These are phyloP conservation scores for Zygoascus meyerae DNA, from an alignment of 1,139 yeast species.

Conservation along the genomic window DNA sequence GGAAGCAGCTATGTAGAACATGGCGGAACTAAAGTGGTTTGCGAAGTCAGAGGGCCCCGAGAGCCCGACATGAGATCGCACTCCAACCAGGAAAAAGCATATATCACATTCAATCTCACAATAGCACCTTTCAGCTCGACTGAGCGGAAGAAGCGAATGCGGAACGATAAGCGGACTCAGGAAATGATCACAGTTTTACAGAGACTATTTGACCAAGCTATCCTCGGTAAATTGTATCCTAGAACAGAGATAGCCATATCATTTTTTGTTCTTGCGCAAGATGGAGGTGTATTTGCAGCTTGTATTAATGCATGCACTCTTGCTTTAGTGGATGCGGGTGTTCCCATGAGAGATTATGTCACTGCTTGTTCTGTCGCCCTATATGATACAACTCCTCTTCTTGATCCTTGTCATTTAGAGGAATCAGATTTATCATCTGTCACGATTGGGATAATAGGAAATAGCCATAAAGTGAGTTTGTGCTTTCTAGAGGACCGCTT, in stretches of 20 bases:
- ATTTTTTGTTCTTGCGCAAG: conserved; percentile 77
- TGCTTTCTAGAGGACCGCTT: conserved; percentile 69
- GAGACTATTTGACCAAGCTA: conserved; percentile 74
- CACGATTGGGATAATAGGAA: conserved; percentile 81
- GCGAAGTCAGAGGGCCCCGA: conserved; percentile 84
- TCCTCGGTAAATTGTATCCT: conserved; percentile 70
- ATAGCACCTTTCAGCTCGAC: conserved; percentile 78
- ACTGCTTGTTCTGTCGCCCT: conserved; percentile 77
- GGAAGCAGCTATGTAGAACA: conserved; percentile 91
- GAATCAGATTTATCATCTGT: conserved; percentile 76
- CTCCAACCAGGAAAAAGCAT: conserved; percentile 43
- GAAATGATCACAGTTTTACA: conserved; percentile 73
- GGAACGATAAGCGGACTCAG: conserved; percentile 47
- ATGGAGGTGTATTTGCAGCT: conserved; percentile 80
- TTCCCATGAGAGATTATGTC: conserved; percentile 88
- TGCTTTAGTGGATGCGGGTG: conserved; percentile 92
- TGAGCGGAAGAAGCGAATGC: conserved; percentile 59
- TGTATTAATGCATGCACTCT: conserved; percentile 84
- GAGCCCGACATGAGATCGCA: conserved; percentile 56
- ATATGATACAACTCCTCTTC: conserved; percentile 62
- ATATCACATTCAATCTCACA: conserved; percentile 57
- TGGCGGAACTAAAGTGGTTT: conserved; percentile 85
- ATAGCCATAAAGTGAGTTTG: conserved; percentile 69
- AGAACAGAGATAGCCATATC: conserved; percentile 71
- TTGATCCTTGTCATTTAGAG: conserved; percentile 79